Evolutionary conservation across 2,329 filamentous ascomycete genomes (phyloP), one percentile per base, ranked within the genome.

Genomic region (Claviceps humidiphila): DNA sequence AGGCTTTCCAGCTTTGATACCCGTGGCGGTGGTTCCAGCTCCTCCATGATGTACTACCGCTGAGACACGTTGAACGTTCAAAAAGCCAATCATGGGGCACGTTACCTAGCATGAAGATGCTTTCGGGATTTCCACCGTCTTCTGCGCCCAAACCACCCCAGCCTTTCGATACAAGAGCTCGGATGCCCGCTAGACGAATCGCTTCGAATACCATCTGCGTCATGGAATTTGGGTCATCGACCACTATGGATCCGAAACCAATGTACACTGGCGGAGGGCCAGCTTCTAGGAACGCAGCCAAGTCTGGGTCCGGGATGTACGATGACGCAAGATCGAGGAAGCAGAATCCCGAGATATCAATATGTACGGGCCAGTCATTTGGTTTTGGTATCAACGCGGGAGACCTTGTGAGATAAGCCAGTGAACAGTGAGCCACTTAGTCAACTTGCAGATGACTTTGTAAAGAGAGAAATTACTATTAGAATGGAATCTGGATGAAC

Each of bases 41-140:
- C 89, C 89, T 22, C 89, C 89, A 57, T 95, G 89, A 62, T 95
- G 89, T 5, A 93, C 85, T 1, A 95, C 89, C 44, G 81, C 84
- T 0, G 86, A 85, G 1, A 94, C 88, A 40, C 26, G 26, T 30
- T 87, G 75, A 66, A 40, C 26, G 26, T 30, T 87, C 75, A 66
- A 95, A 95, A 0, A 95, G 70, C 89, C 89, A 95, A 67, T 95
- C 89, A 56, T 95, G 89, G 1, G 89, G 89, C 45, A 84, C 82
- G 60, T 91, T 93, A 11, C 86, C 88, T 40, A 95, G 74, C 80
- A 94, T 88, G 63, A 87, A 88, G 1, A 94, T 81, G 4, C 81
- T 80, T 2, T 89, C 80, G 0, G 87, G 87, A n/a, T 89, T 68
- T 1, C 77, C 77, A 3, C 85, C 64, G 37, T 81, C 73, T 59